These are phyloP conservation scores for Chaetomium strumarium DNA, from an alignment of 2,329 filamentous ascomycete species.

Conservation along the genomic window DNA sequence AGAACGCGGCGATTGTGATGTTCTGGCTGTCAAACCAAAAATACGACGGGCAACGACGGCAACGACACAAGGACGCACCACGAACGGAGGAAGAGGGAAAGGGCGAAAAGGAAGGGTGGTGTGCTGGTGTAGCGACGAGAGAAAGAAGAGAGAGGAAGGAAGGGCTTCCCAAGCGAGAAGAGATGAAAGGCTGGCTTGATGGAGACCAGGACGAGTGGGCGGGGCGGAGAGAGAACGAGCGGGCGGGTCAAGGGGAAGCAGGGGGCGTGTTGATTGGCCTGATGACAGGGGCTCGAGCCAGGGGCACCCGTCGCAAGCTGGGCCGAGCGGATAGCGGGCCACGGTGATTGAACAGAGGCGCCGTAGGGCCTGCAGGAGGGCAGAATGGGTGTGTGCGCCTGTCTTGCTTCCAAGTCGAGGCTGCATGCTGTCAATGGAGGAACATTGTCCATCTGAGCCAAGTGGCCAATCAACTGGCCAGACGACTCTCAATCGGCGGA, in stretches of 20 bases:
- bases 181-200: conserved; percentile 22
- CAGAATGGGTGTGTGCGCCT: conserved; percentile 14
- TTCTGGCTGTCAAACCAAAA: conserved; percentile 23
- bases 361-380: conserved; percentile 14
- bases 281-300: conserved; percentile 14
- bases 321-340: conserved; percentile 27
- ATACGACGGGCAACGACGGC: conserved; percentile 22
- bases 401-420: neutral
- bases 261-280: conserved; percentile 22
- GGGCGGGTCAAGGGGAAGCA: conserved; percentile 20
- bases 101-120: conserved; percentile 31
- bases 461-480: conserved; percentile 16
- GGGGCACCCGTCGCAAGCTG: conserved; percentile 19
- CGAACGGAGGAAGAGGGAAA: conserved; percentile 30
- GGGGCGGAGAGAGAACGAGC: conserved; percentile 17
- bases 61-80: conserved; percentile 28
- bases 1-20: conserved; percentile 26
- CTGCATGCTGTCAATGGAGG: conserved; percentile 10
- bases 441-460: conserved; percentile 2
- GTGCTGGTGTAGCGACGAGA: conserved; percentile 25
- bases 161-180: conserved; percentile 26
- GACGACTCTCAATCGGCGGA: conserved; percentile 6
- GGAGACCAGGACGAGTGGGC: conserved; percentile 21
- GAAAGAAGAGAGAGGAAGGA: conserved; percentile 25
- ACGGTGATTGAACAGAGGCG: conserved; percentile 24